Evolutionary conservation across 2,329 filamentous ascomycete genomes (phyloP).

Genomic region (Nemania sp.): DNA sequence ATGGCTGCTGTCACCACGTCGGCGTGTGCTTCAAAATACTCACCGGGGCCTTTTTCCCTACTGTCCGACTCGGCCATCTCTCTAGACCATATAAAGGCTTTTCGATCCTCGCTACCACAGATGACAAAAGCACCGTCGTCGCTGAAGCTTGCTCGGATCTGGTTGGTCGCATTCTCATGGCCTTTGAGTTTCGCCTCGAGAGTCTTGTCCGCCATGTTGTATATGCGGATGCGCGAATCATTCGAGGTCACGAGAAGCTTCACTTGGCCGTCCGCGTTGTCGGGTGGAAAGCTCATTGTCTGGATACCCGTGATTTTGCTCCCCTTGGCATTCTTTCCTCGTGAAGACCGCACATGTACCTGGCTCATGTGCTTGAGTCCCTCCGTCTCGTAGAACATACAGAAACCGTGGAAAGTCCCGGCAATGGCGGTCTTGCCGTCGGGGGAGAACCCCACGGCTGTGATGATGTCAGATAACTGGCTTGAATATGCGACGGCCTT

Average conservation of each 20-base stretch:
- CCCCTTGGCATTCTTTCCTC: conserved; percentile 91
- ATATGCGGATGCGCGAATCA: conserved; percentile 88
- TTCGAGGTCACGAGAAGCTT: conserved; percentile 93
- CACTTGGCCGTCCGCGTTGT: conserved; percentile 62
- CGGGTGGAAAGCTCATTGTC: conserved; percentile 64
- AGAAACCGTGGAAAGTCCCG: conserved; percentile 82
- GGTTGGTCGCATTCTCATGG: conserved; percentile 85
- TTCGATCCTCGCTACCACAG: conserved; percentile 89
- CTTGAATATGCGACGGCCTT: conserved; percentile 86
- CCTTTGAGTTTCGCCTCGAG: conserved; percentile 90
- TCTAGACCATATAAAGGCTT: conserved; percentile 89
- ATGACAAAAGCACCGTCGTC: conserved; percentile 86
- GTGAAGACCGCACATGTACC: conserved; percentile 88
- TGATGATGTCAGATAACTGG: conserved; percentile 83
- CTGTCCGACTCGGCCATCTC: conserved; percentile 62
- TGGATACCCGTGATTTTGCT: conserved; percentile 97
- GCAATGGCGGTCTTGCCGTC: conserved; percentile 90
- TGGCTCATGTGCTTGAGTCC: conserved; percentile 82
- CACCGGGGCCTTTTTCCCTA: conserved; percentile 79
- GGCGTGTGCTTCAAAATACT: conserved; percentile 89
- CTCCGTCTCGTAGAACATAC: conserved; percentile 91
- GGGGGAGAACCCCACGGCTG: conserved; percentile 89
- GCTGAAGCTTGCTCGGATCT: conserved; percentile 87
- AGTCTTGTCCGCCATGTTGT: conserved; percentile 82
- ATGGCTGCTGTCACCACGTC: conserved; percentile 88